These are phyloP conservation scores for Pharnaceum exiguum DNA, from an alignment of 148 eudicot genomes.

Conservation along the genomic window DNA sequence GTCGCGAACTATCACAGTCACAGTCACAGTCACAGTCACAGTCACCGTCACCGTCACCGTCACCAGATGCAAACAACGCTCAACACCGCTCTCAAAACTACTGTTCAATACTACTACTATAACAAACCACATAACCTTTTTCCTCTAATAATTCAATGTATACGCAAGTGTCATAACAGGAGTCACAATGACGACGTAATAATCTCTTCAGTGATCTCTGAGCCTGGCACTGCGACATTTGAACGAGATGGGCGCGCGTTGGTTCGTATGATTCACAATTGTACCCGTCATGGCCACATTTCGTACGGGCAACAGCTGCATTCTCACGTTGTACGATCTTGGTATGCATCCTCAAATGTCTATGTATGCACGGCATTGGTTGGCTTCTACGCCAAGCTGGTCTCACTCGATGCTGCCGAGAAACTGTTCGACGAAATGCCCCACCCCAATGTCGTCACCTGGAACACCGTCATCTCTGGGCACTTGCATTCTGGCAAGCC, in stretches of 20 bases:
- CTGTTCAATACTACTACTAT: too few species aligned
- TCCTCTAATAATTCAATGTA: too few species aligned
- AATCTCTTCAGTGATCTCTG: too few species aligned
- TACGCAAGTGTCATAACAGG: too few species aligned
- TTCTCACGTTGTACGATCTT: slow-evolving; percentile 36
- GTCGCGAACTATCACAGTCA: too few species aligned
- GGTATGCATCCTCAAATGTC: slow-evolving; percentile 41
- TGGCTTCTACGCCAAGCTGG: slow-evolving; percentile 49
- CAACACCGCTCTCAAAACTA: too few species aligned
- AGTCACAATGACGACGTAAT: too few species aligned
- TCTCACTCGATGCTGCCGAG: slow-evolving; percentile 39
- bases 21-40: too few species aligned
- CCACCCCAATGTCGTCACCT: slow-evolving; percentile 56
- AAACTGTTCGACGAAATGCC: slow-evolving; percentile 70
- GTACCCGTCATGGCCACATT: slow-evolving; percentile 25
- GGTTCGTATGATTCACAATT: slow-evolving; percentile 45
- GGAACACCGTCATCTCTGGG: slow-evolving; percentile 82
- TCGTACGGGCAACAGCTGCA: slow-evolving; percentile 58
- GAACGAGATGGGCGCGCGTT: slow-evolving; percentile 35
- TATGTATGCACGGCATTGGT: slow-evolving; percentile 49
- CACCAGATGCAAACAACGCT: too few species aligned
- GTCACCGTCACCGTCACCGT: too few species aligned
- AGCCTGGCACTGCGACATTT: too few species aligned
- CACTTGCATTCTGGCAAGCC: slow-evolving; percentile 61
- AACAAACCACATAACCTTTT: too few species aligned